Evolutionary conservation across 805 yeast genomes (phyloP).

Genomic region (Candida odintsovae): DNA sequence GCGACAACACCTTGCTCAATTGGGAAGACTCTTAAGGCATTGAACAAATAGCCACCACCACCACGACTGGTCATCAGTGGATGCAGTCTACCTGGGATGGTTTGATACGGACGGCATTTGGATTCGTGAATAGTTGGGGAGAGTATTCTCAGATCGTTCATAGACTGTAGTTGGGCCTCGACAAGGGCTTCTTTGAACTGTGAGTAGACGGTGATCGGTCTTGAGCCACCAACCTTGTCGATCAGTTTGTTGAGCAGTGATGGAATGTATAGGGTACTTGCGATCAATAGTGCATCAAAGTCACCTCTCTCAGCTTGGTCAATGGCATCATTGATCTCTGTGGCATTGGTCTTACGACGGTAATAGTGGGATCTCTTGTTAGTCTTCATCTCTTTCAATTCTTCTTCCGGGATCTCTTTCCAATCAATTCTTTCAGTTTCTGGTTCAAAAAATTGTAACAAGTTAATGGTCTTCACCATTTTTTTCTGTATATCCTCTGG

Average conservation of each 20-base stretch:
- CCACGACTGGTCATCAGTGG: constrained; percentile 93
- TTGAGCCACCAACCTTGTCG: constrained; percentile 70
- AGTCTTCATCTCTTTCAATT: constrained; percentile 49
- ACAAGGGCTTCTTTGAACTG: constrained; percentile 77
- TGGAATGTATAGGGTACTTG: constrained; percentile 65
- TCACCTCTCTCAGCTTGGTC: constrained; percentile 43
- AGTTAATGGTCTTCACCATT: constrained; percentile 64
- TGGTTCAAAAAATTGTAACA: constrained; percentile 81
- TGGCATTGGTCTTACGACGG: constrained; percentile 55
- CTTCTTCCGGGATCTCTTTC: constrained; percentile 43
- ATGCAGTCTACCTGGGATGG: constrained; percentile 89
- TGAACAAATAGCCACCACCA: constrained; percentile 82
- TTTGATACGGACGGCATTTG: constrained; percentile 81
- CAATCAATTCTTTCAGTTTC: constrained; percentile 44
- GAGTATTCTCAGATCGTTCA: constrained; percentile 61
- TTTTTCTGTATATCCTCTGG: constrained; percentile 43
- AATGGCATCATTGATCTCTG: constrained; percentile 39
- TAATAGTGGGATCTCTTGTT: constrained; percentile 60
- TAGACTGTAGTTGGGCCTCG: constrained; percentile 64
- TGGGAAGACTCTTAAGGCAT: constrained; percentile 78
- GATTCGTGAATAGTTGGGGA: constrained; percentile 83
- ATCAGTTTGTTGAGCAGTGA: constrained; percentile 57
- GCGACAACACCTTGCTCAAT: constrained; percentile 58
- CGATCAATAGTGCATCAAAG: constrained; percentile 73
- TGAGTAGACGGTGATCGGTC: constrained; percentile 79